These are phyloP conservation scores for Lentithecium fluviatile DNA, from an alignment of 495 filamentous ascomycete genomes.

Conservation along the genomic window DNA sequence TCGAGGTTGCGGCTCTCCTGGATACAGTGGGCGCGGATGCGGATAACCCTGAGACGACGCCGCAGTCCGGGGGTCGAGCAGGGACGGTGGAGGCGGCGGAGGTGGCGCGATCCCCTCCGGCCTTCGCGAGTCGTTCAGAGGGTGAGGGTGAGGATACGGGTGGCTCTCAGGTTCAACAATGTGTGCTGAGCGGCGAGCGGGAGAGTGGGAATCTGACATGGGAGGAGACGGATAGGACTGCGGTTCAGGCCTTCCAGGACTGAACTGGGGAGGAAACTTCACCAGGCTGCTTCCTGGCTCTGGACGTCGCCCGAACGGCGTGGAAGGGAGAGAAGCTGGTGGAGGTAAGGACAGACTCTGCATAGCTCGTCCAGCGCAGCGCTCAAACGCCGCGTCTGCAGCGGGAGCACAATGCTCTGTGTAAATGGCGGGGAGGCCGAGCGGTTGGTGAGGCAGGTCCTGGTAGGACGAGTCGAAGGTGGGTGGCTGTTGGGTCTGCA, in stretches of 20 bases:
- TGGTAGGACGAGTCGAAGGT: slow-evolving; percentile 27
- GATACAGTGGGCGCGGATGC: slow-evolving; percentile 29
- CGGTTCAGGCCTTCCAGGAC: slow-evolving; percentile 30
- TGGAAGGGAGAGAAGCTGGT: slow-evolving; percentile 27
- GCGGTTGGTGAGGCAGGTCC: slow-evolving; percentile 23
- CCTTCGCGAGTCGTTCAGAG: slow-evolving; percentile 21
- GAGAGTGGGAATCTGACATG: slow-evolving; percentile 46
- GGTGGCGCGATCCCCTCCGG: slow-evolving; percentile 17
- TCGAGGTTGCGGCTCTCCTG: slow-evolving; percentile 19
- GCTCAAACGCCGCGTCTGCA: slow-evolving; percentile 33
- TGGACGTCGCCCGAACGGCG: slow-evolving; percentile 36
- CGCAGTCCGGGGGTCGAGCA: slow-evolving; percentile 16
- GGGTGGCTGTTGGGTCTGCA: slow-evolving; percentile 32
- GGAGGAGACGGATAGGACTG: slow-evolving; percentile 45
- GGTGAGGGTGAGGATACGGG: slow-evolving; percentile 15
- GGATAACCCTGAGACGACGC: slow-evolving; percentile 11
- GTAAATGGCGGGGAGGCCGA: slow-evolving; percentile 27
- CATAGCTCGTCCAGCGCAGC: slow-evolving; percentile 34
- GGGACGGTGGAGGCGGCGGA: slow-evolving; percentile 17
- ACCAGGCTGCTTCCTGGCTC: slow-evolving; percentile 31
- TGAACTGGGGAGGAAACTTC: slow-evolving; percentile 33
- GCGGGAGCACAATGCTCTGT: slow-evolving; percentile 33
- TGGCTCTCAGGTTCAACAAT: slow-evolving; percentile 31
- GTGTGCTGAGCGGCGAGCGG: slow-evolving; percentile 32
- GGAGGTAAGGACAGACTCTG: slow-evolving; percentile 37